phyloP scores from a whole-genome alignment of 164 flowering plant genomes.

The Vitis vinifera region DNA sequence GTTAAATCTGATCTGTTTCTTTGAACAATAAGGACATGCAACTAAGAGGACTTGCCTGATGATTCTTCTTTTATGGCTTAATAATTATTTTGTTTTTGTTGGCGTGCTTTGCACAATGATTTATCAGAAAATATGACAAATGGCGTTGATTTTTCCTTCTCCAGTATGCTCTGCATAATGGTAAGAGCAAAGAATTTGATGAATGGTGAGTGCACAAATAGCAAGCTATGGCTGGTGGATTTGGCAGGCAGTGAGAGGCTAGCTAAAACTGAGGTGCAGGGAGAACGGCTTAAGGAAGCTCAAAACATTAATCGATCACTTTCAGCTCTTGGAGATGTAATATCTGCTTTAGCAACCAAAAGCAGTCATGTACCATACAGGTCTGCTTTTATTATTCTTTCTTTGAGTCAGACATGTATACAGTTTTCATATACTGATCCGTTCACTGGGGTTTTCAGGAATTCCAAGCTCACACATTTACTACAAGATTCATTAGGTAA shows the following conservation, averaged over 20 bases:
- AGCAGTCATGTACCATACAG: slow-evolving; percentile 81
- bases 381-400: slow-evolving; percentile 19
- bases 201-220: slow-evolving; percentile 41
- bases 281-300: slow-evolving; percentile 91
- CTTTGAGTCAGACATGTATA: not conserved
- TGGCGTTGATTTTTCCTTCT: slow-evolving; percentile 16
- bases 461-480: slow-evolving; percentile 83
- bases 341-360: slow-evolving; percentile 79
- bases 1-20: not conserved
- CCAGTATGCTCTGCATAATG: slow-evolving; percentile 35
- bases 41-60: not conserved
- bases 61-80: not conserved
- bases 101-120: slow-evolving; percentile 36
- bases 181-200: slow-evolving; percentile 39
- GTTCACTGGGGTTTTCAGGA: slow-evolving; percentile 35
- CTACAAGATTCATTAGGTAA: slow-evolving; percentile 85
- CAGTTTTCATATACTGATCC: not conserved
- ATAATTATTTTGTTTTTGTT: not conserved
- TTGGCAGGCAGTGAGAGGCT: slow-evolving; percentile 95
- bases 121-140: slow-evolving; percentile 35
- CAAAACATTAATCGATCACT: slow-evolving; percentile 85
- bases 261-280: slow-evolving; percentile 80
- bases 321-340: slow-evolving; percentile 94
- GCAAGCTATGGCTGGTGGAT: slow-evolving; percentile 77
- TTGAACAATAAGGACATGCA: not conserved